These are phyloP conservation scores for Tolypocladium paradoxum DNA, from an alignment of 2,329 filamentous ascomycete genomes.

Conservation along the genomic window DNA sequence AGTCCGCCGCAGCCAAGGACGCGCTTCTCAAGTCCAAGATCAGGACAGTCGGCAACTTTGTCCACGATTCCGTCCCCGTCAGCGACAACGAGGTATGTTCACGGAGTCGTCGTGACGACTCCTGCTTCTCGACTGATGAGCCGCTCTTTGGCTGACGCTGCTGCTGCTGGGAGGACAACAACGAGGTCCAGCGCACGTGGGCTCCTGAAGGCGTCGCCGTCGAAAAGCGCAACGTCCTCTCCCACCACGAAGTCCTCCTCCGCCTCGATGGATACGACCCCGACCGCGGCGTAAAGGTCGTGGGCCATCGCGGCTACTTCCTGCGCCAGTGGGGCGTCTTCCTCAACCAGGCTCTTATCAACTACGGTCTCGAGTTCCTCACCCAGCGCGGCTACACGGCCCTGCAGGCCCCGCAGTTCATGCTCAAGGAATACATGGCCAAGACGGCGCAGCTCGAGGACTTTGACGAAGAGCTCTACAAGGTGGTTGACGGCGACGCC, in stretches of 20 bases:
- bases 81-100: conserved; percentile 62
- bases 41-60: conserved; percentile 60
- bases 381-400: conserved; percentile 70
- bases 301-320: conserved; percentile 91
- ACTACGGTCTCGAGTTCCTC: conserved; percentile 89
- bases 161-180: conserved; percentile 52
- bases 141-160: background rate
- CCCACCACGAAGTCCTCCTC: conserved; percentile 88
- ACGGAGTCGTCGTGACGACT: background rate
- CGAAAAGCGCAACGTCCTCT: conserved; percentile 68
- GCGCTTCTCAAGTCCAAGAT: conserved; percentile 63
- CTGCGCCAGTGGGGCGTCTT: conserved; percentile 82
- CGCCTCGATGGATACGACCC: conserved; percentile 87
- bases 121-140: background rate
- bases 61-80: conserved; percentile 78
- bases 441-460: conserved; percentile 96
- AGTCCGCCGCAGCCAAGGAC: conserved; percentile 66
- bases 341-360: conserved; percentile 85
- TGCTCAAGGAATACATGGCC: conserved; percentile 91
- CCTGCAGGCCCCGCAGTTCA: conserved; percentile 84
- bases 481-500: conserved; percentile 80
- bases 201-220: conserved; percentile 62
- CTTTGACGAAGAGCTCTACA: conserved; percentile 97
- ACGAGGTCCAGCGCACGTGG: conserved; percentile 68
- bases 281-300: conserved; percentile 85